Conservation (phyloP, 495 filamentous ascomycete species). For the Lentithecium fluviatile region DNA sequence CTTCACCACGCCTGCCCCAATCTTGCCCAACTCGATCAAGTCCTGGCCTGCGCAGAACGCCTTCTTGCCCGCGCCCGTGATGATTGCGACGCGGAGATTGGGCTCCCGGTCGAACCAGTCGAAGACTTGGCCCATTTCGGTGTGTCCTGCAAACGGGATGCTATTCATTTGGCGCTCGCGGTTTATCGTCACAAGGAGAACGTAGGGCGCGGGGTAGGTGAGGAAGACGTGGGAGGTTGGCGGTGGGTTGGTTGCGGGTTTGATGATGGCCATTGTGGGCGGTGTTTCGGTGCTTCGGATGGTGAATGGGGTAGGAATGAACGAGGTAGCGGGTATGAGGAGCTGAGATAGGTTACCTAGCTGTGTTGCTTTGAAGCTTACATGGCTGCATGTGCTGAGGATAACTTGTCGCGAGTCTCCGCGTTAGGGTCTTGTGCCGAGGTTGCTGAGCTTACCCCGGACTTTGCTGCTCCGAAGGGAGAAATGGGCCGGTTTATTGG, state of each 20-base stretch:
- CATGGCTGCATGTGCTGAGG: neutral
- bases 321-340: neutral
- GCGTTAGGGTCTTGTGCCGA: neutral
- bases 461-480: no score
- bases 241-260: slow-evolving; percentile 29
- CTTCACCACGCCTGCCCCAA: slow-evolving; percentile 18
- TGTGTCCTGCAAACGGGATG: slow-evolving; percentile 49
- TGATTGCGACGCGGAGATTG: slow-evolving; percentile 52
- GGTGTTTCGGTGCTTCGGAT: neutral
- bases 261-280: slow-evolving; percentile 6
- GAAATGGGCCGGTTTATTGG: no score
- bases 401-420: slow-evolving; percentile 6
- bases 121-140: slow-evolving; percentile 54
- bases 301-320: neutral
- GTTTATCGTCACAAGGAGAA: slow-evolving; percentile 40
- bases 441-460: no score
- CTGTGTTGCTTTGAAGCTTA: slow-evolving; percentile 5
- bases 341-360: neutral
- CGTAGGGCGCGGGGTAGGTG: slow-evolving; percentile 36
- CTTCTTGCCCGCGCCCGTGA: slow-evolving; percentile 54
- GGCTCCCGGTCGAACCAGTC: slow-evolving; percentile 60
- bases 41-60: slow-evolving; percentile 63
- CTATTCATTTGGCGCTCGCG: slow-evolving; percentile 37
- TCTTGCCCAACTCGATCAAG: slow-evolving; percentile 41
- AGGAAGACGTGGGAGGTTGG: slow-evolving; percentile 33